Base-by-base conservation (phyloP, 1,284 basidiomycete species). In the Mycosarcoma mackinlayi region DNA sequence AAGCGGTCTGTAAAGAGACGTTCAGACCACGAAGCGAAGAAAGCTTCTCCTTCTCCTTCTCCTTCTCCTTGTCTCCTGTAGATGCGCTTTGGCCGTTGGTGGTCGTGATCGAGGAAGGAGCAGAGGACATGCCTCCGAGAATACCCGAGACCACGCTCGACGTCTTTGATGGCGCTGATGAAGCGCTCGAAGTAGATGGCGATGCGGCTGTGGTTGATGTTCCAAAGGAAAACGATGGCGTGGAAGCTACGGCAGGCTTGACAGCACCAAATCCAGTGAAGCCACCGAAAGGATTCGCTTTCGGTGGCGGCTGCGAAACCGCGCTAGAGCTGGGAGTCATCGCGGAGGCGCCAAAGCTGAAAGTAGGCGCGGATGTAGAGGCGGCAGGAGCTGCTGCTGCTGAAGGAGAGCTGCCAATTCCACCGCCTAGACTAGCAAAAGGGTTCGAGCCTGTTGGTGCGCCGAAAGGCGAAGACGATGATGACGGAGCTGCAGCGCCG, bases 21-120 rank as follows among this genome's bases (percentile, higher is more conserved):
- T 70, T 70, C 27, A 70, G 40, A 21, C 67, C 67, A 4, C 61
- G 55, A n/a, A 70, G 53, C 16, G 57, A 53, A n/a, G 52, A 48
- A 33, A 64, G 53, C 13, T 34, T 42, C 6, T 70, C n/a, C n/a
- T n/a, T n/a, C n/a, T n/a, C n/a, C n/a, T n/a, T n/a, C n/a, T n/a
- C n/a, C n/a, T n/a, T n/a, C n/a, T n/a, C 57, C 34, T 70, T 70
- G 3, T 41, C 40, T 34, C 21, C 24, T n/a, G 49, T 40, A 3
- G 51, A 31, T n/a, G 34, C 16, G 21, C 19, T 35, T 9, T 35
- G 13, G 9, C 60, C 52, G 25, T 55, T 53, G 27, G 47, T 23
- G 7, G 41, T 5, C 3, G 65, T 18, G n/a, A 31, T 27, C 18
- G 39, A 25, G 3, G 57, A 11, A 14, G 59, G 21, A 13, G 48